These are phyloP conservation scores for Termitomyces sp. DNA, from an alignment of 768 basidiomycete species.

Conservation along the genomic window DNA sequence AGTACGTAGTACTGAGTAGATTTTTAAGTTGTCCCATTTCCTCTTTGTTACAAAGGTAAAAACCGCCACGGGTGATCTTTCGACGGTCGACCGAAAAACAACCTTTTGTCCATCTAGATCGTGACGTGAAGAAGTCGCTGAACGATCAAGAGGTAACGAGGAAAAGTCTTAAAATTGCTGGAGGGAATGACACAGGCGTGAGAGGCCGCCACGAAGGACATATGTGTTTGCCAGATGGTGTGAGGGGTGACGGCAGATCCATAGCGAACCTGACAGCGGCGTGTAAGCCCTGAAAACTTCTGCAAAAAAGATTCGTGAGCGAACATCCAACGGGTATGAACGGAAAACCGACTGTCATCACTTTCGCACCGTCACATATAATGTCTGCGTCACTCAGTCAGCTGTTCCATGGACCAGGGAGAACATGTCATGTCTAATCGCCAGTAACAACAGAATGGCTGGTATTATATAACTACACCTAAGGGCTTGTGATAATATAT, in stretches of 20 bases:
- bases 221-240: too few relatives aligned
- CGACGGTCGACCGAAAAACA: background rate
- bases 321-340: background rate
- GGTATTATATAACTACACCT: conserved; percentile 21
- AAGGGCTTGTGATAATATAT: conserved; percentile 14
- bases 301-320: background rate
- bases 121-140: background rate
- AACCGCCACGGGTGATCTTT: background rate
- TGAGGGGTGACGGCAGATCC: background rate
- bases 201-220: background rate
- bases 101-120: background rate
- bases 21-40: background rate
- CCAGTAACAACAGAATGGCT: conserved; percentile 7
- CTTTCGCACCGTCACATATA: background rate
- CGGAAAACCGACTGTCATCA: background rate
- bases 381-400: background rate
- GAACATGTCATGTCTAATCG: conserved; percentile 5
- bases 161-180: background rate
- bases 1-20: background rate
- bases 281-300: background rate
- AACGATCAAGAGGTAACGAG: background rate
- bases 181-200: background rate
- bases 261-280: background rate
- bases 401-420: background rate
- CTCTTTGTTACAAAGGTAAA: background rate